A percentile compares a stretch with the other conserved stretches of the same genome.
Conservation (phyloP, 2,329 filamentous ascomycete genomes). For the Balansia obtecta region DNA sequence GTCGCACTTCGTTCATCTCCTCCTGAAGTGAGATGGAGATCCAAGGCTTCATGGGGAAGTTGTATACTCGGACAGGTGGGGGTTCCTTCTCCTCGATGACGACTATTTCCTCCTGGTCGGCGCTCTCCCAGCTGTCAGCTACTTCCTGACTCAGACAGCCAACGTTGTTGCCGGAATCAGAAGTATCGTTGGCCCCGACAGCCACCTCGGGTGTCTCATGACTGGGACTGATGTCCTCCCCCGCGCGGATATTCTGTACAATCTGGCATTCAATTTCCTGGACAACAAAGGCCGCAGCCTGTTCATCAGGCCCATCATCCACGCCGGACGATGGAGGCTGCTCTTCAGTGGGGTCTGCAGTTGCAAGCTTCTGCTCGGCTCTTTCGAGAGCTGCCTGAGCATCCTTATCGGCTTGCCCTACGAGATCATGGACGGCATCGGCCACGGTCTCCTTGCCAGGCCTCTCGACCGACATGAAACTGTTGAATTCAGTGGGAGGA, state of each 20-base stretch:
- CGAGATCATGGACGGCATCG: slow-evolving; percentile 55
- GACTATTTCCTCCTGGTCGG: slow-evolving; percentile 57
- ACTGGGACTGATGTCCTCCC: slow-evolving; percentile 38
- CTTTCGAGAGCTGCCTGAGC: slow-evolving; percentile 54
- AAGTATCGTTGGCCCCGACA: slow-evolving; percentile 31
- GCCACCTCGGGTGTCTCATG: slow-evolving; percentile 30
- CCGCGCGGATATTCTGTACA: slow-evolving; percentile 30
- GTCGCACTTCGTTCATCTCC: slow-evolving; percentile 39
- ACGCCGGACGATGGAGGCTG: slow-evolving; percentile 24
- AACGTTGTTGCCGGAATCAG: slow-evolving; percentile 33
- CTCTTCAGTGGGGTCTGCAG: slow-evolving; percentile 21
- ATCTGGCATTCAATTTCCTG: slow-evolving; percentile 9
- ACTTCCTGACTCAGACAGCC: slow-evolving; percentile 48
- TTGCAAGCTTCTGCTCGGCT: slow-evolving; percentile 36
- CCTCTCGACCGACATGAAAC: slow-evolving; percentile 31
- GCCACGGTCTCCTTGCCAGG: slow-evolving; percentile 56
- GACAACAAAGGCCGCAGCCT: slow-evolving; percentile 1
- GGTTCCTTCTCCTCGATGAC: slow-evolving; percentile 54
- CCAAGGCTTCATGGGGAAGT: slow-evolving; percentile 95
- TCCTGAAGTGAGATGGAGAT: slow-evolving; percentile 71
- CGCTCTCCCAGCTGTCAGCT: slow-evolving; percentile 87
- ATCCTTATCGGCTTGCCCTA: slow-evolving; percentile 35
- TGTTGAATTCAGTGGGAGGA: slow-evolving; percentile 19
- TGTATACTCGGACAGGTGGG: slow-evolving; percentile 67
- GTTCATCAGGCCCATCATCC: slow-evolving; percentile 1